Percentiles rank a stretch among this genome's conserved stretches.
These are phyloP conservation scores for Aspergillus calidoustus DNA, from an alignment of 2,329 filamentous ascomycete genomes.

Conservation along the genomic window DNA sequence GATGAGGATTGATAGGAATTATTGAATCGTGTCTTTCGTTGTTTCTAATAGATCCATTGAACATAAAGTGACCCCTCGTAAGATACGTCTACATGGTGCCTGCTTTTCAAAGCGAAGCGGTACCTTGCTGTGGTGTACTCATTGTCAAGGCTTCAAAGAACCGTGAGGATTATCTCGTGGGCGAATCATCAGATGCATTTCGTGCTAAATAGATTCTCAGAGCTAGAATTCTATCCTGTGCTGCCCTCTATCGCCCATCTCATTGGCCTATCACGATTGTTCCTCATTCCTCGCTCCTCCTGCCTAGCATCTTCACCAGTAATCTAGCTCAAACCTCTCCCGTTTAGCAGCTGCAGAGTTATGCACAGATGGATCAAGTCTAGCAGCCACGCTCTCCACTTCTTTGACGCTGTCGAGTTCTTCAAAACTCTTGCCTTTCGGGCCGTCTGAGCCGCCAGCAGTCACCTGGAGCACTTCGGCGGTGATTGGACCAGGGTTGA, in stretches of 20 bases:
- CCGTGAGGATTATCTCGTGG: neutral
- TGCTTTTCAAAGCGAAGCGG: neutral
- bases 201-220: neutral
- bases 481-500: slow-evolving; percentile 26
- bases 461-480: neutral
- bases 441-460: neutral
- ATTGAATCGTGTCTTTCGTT: neutral
- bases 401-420: slow-evolving; percentile 29
- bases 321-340: slow-evolving; percentile 13
- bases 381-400: slow-evolving; percentile 21
- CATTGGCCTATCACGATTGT: neutral
- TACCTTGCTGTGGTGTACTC: neutral
- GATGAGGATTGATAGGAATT: slow-evolving; percentile 49
- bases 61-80: neutral
- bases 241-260: neutral
- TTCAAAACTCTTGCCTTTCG: slow-evolving; percentile 21
- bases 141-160: neutral
- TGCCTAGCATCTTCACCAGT: slow-evolving; percentile 12
- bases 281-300: neutral
- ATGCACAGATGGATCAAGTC: neutral
- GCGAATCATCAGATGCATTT: neutral
- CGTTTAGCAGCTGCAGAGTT: neutral
- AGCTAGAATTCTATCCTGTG: neutral
- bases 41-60: neutral
- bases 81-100: neutral